Conservation (phyloP, 148 eudicot species). For the Mesembryanthemum crystallinum region DNA sequence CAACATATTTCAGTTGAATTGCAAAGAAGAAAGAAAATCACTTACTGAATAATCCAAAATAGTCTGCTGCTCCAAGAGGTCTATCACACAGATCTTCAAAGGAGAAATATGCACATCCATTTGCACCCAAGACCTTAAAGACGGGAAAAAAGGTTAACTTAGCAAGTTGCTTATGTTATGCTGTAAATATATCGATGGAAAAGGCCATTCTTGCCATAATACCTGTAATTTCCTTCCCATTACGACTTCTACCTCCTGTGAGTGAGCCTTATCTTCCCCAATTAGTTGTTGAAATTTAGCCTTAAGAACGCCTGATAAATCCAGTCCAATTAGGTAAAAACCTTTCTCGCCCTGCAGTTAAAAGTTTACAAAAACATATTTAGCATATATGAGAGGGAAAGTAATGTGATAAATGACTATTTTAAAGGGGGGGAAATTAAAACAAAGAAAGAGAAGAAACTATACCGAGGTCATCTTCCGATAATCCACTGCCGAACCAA, state of each 20-base stretch:
- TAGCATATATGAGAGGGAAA: neutral
- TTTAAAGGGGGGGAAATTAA: neutral
- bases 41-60: slow-evolving; percentile 90
- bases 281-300: slow-evolving; percentile 54
- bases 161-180: neutral
- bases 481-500: slow-evolving; percentile 84
- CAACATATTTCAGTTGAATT: neutral
- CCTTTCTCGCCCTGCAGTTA: slow-evolving; percentile 68
- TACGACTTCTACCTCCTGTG: slow-evolving; percentile 85
- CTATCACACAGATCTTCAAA: slow-evolving; percentile 86
- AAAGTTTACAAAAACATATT: neutral
- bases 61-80: slow-evolving; percentile 96
- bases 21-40: neutral
- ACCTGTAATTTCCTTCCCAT: slow-evolving; percentile 93
- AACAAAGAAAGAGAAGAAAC: slow-evolving; percentile 1
- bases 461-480: slow-evolving; percentile 81
- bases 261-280: slow-evolving; percentile 45
- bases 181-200: neutral
- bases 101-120: slow-evolving; percentile 84
- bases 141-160: neutral
- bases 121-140: slow-evolving; percentile 67
- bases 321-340: slow-evolving; percentile 62
- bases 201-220: slow-evolving; percentile 13
- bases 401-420: neutral
- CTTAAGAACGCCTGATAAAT: slow-evolving; percentile 52